These are phyloP conservation scores for Penstemon newberryi DNA, from an alignment of 257 asterid genomes.

Conservation along the genomic window DNA sequence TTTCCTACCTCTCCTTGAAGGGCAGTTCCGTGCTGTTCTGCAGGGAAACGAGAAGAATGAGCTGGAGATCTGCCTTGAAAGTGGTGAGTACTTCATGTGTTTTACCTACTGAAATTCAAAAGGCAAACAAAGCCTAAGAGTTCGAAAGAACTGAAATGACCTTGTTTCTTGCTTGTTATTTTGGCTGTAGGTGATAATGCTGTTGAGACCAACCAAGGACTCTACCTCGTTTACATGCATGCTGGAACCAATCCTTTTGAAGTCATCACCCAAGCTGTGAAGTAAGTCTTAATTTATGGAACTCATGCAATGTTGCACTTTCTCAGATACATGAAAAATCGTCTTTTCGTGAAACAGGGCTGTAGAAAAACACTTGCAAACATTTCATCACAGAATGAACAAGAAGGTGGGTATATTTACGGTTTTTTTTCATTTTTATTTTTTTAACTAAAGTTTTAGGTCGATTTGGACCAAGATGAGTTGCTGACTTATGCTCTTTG, in stretches of 20 bases:
- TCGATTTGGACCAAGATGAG: too few relatives aligned
- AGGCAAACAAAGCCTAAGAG: conserved; percentile 6
- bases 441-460: too few relatives aligned
- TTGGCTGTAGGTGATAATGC: conserved; percentile 78
- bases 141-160: conserved; percentile 31
- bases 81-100: conserved; percentile 62
- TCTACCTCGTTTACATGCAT: conserved; percentile 80
- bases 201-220: conserved; percentile 90
- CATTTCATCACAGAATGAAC: conserved; percentile 86
- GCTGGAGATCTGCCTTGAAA: conserved; percentile 94
- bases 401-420: conserved; percentile 53
- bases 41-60: conserved; percentile 88
- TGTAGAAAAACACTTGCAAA: conserved; percentile 85
- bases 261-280: conserved; percentile 88
- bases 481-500: neutral
- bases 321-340: neutral
- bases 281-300: conserved; percentile 46
- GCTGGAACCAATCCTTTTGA: conserved; percentile 93
- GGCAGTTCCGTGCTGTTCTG: conserved; percentile 94
- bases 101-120: too few relatives aligned
- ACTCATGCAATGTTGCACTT: neutral
- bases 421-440: neutral
- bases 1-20: conserved; percentile 93
- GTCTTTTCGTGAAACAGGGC: conserved; percentile 49
- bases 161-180: conserved; percentile 30